These are phyloP conservation scores for Niebla homalea DNA, from an alignment of 495 filamentous ascomycete species.

Conservation along the genomic window DNA sequence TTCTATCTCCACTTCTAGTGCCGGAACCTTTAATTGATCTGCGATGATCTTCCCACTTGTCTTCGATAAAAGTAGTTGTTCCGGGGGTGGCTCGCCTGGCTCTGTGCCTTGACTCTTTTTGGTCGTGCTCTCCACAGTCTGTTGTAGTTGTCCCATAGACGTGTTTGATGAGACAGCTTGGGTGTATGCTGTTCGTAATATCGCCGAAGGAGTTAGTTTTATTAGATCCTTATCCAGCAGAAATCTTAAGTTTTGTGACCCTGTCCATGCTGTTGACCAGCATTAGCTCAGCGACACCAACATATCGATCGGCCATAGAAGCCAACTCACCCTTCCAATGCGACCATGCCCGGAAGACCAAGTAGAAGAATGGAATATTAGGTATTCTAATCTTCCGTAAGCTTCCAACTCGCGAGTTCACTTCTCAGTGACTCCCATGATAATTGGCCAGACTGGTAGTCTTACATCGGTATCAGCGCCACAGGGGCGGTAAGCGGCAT, in stretches of 20 bases:
- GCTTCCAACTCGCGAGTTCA: neutral
- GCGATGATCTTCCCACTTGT: conserved; percentile 52
- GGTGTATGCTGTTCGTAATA: conserved; percentile 63
- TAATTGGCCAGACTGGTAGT: neutral
- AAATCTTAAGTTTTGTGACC: conserved; percentile 74
- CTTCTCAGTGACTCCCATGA: neutral
- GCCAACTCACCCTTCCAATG: conserved; percentile 46
- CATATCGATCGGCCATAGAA: neutral
- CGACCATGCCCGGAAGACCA: conserved; percentile 65
- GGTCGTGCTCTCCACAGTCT: neutral
- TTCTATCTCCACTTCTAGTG: conserved; percentile 78
- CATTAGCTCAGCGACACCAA: conserved; percentile 9
- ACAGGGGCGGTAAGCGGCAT: conserved; percentile 79
- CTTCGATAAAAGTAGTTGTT: conserved; percentile 46
- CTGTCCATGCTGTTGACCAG: conserved; percentile 47
- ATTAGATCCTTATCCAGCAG: conserved; percentile 60
- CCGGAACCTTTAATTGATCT: conserved; percentile 59
- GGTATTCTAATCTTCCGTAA: conserved; percentile 46
- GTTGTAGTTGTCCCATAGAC: conserved; percentile 19
- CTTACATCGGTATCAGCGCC: conserved; percentile 74
- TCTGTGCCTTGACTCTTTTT: neutral
- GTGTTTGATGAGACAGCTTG: conserved; percentile 5
- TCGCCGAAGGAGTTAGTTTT: conserved; percentile 42
- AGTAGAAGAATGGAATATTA: conserved; percentile 96
- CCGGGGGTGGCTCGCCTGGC: conserved; percentile 16